Base-by-base conservation (phyloP, 2,329 filamentous ascomycete genomes). In the Dryadomyces quercus-mongolicae region DNA sequence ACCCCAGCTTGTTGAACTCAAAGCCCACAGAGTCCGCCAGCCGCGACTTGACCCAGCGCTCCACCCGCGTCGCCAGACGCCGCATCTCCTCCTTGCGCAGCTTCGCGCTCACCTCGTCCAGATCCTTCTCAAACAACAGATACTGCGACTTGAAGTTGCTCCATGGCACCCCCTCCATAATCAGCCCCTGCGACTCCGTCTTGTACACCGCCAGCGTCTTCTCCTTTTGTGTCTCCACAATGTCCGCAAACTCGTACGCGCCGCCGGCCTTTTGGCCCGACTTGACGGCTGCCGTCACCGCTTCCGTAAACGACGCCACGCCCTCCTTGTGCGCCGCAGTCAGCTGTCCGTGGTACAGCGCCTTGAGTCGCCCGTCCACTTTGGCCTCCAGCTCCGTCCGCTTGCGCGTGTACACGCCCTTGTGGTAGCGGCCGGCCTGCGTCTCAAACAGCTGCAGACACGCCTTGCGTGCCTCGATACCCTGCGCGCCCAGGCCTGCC, bases 51-150 rank as follows among this genome's bases (percentile, higher is more conserved):
- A 98, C 91, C 88, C 91, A 96, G 62, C 92, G 82, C 71, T 98
- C 93, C 22, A 96, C 86, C 20, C 93, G 81, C 36, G 85, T 93
- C 2, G 93, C 91, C 58, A 98, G 74, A 21, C 93, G 83, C 58
- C 92, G 83, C 89, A 98, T 95, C 71, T 98, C 93, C 60, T 98
- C 93, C 65, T 93, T 91, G 62, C 93, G 82, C 61, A 98, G 72
- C 58, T 86, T 84, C 44, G 80, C 78, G 60, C 90, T 95, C 53
- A 94, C 89, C 60, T 93, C 87, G 58, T 95, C 88, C 15, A 98
- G 77, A 56, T 98, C 93, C 67, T 94, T 92, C 66, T 88, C 86
- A 62, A 92, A 95, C 25, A 95, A 73, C 22, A 77, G 72, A 56
- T 87, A 76, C 67, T 95, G 88, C 49, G 90, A 78, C 65, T 85